These are phyloP conservation scores for Annona squamosa DNA, from an alignment of 164 flowering plant species.

Conservation along the genomic window DNA sequence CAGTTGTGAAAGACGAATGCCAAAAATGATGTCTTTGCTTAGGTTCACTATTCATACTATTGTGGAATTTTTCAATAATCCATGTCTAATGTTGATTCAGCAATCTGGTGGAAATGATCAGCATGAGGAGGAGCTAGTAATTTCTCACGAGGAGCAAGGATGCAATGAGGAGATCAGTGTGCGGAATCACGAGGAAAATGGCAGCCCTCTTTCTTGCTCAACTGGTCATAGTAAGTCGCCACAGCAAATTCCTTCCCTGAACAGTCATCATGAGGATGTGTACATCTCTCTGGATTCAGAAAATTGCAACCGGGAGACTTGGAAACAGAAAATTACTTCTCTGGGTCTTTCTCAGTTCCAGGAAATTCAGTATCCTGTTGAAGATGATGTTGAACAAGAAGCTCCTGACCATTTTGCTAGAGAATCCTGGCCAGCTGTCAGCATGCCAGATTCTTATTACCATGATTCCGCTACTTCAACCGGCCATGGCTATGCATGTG, in stretches of 20 bases:
- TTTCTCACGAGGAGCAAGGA: slow-evolving; percentile 18
- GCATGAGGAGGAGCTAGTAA: slow-evolving; percentile 31
- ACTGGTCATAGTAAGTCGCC: slow-evolving; percentile 6
- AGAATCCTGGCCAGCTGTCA: slow-evolving; percentile 40
- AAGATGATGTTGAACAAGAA: slow-evolving; percentile 21
- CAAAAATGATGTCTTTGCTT: neutral
- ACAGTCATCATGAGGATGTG: slow-evolving; percentile 16
- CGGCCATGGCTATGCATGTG: slow-evolving; percentile 31
- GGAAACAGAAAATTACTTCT: slow-evolving; percentile 22
- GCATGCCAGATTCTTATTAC: slow-evolving; percentile 30
- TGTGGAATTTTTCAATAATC: neutral
- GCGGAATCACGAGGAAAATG: slow-evolving; percentile 11
- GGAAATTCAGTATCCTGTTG: slow-evolving; percentile 12
- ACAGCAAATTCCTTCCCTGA: slow-evolving; percentile 18
- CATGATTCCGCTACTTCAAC: slow-evolving; percentile 19
- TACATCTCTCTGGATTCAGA: slow-evolving; percentile 18
- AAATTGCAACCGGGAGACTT: slow-evolving; percentile 5
- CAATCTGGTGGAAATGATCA: slow-evolving; percentile 16
- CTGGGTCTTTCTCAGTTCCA: slow-evolving; percentile 21
- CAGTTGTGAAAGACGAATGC: neutral
- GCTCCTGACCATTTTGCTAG: slow-evolving; percentile 18
- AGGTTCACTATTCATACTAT: neutral
- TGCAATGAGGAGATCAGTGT: slow-evolving; percentile 16
- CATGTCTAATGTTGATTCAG: neutral
- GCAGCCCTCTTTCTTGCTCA: slow-evolving; percentile 10